phyloP scores from a whole-genome alignment of 1,284 basidiomycete genomes.

The Cryptococcus sp. region DNA sequence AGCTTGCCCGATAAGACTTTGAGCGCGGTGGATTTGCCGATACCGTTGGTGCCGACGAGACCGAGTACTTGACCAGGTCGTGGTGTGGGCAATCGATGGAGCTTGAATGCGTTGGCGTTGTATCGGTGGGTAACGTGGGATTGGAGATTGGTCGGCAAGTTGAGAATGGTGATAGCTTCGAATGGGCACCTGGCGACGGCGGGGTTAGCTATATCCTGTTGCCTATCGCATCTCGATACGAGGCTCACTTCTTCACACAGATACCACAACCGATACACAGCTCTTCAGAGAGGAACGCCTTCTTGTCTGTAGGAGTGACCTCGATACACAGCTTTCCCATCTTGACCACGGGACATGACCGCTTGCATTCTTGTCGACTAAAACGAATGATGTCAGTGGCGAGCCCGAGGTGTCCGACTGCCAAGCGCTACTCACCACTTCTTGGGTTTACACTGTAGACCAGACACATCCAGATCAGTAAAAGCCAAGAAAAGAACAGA shows the following conservation, averaged over 20 bases:
- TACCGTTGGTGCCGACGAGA: conserved; percentile 96
- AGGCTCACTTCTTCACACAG: conserved; percentile 89
- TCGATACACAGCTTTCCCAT: conserved; percentile 99
- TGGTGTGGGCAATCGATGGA: conserved; percentile 92
- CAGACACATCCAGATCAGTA: neutral
- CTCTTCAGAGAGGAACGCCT: conserved; percentile 96
- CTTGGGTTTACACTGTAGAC: conserved; percentile 78
- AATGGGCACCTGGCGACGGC: conserved; percentile 76
- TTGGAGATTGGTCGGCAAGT: conserved; percentile 91
- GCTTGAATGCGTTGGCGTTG: conserved; percentile 95
- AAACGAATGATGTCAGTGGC: conserved; percentile 6
- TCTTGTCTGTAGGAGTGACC: conserved; percentile 89
- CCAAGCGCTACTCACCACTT: conserved; percentile 46
- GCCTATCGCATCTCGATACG: neutral
- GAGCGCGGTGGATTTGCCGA: conserved; percentile 93
- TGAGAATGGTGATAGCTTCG: conserved; percentile 96
- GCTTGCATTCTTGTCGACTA: conserved; percentile 55
- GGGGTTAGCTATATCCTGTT: no score
- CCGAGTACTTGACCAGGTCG: conserved; percentile 93
- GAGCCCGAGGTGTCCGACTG: neutral
- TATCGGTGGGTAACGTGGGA: conserved; percentile 95
- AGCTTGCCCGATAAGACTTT: conserved; percentile 94
- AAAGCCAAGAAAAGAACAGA: conserved; percentile 4
- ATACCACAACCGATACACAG: conserved; percentile 97
- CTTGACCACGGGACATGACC: conserved; percentile 95